Percentiles rank a stretch among this genome's conserved stretches.
These are phyloP conservation scores for Russula griseocarnosa DNA, from an alignment of 768 basidiomycete genomes.

Conservation along the genomic window DNA sequence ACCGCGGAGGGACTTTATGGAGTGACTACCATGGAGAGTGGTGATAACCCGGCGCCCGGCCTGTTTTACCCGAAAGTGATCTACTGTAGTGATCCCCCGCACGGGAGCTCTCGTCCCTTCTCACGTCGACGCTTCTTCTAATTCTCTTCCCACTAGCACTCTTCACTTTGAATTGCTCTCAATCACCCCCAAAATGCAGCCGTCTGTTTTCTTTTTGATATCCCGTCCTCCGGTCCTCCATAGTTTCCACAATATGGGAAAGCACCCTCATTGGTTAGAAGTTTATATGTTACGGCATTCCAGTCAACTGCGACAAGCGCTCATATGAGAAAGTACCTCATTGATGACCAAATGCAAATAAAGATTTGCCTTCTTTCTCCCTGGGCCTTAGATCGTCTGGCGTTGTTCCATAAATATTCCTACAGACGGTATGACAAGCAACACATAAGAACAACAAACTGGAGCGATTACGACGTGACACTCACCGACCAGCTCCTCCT, in stretches of 20 bases:
- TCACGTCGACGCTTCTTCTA: background rate
- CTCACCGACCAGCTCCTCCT: conserved; percentile 5
- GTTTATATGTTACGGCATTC: too few relatives aligned
- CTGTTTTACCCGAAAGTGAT: background rate
- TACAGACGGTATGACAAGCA: background rate
- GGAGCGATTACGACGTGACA: background rate
- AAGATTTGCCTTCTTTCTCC: too few relatives aligned
- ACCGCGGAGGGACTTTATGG: too few relatives aligned
- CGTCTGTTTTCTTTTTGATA: too few relatives aligned
- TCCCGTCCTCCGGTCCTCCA: too few relatives aligned
- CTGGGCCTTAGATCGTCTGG: conserved; percentile 11
- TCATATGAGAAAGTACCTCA: background rate
- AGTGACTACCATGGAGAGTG: background rate
- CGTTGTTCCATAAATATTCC: conserved; percentile 1
- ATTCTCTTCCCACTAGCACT: background rate
- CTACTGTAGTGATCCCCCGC: background rate
- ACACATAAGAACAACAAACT: background rate
- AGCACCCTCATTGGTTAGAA: too few relatives aligned
- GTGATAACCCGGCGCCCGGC: background rate
- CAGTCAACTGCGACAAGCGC: background rate
- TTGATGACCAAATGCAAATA: too few relatives aligned
- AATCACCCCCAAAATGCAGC: too few relatives aligned
- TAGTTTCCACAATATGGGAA: too few relatives aligned
- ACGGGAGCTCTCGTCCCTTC: background rate
- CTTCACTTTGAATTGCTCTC: background rate